Base-by-base conservation (phyloP, 805 yeast species). In the Lachancea cidri region DNA sequence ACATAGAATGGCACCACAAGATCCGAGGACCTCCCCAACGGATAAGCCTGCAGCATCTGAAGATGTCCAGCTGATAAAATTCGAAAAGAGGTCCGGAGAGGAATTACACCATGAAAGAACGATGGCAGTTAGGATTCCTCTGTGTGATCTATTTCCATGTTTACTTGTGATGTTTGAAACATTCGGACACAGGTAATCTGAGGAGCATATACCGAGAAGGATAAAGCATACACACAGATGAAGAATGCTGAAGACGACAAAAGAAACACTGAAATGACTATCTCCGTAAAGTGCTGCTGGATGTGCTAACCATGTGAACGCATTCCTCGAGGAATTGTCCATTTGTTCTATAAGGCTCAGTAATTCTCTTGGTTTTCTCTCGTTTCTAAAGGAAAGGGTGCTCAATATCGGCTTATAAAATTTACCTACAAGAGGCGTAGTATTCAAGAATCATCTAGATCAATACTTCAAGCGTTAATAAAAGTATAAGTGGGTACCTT, bases 31-130 rank as follows among this genome's bases (percentile, higher is more conserved):
- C 42, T 63, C 68, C 29, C 68, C 66, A 5, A 63, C 40, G 1
- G 68, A 63, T 6, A 63, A 42, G 5, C 59, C 54, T 4, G 59
- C 62, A 4, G 57, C 51, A 17, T 48, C 48, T 6, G 53, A 41
- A 3, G 50, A 41, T 7, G 61, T 55, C 68, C 68, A 63, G 43
- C 64, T 60, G 46, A 63, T 52, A 29, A 63, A 49, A 44, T 61
- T 62, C 8, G 68, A 61, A 35, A 63, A 58, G 4, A 63, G 40
- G 48, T 63, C 68, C 2, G 68, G 68, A 1, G 68, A 58, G 3
- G 65, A 62, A 33, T 63, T 63, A 40, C 68, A 63, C 64, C 65
- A 62, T 13, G 68, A 58, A 35, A 63, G 39, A 29, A 63, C 35
- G 11, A 63, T 52, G 1, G 64, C 63, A 47, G 59, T 50, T 11